Evolutionary conservation across 2,329 filamentous ascomycete species (phyloP).

Genomic region (Xylaria sp.): DNA sequence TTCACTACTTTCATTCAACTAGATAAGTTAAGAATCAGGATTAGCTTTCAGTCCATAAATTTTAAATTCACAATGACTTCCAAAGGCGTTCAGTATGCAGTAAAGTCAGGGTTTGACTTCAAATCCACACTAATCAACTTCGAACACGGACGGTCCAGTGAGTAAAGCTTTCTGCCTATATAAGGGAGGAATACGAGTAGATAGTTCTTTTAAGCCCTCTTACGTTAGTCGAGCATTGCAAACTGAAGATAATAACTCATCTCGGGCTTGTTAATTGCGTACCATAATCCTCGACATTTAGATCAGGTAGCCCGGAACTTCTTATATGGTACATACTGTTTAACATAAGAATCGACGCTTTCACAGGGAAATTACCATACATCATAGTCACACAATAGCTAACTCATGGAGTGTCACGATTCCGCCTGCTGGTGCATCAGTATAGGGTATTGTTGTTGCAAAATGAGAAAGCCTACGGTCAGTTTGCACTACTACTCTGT

Average conservation of each 20-base stretch:
- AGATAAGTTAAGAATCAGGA: not conserved
- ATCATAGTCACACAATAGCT: too few species aligned
- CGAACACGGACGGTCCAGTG: not conserved
- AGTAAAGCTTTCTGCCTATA: not conserved
- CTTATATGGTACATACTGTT: too few species aligned
- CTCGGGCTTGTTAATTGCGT: too few species aligned
- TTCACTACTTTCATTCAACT: too few species aligned
- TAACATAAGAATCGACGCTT: too few species aligned
- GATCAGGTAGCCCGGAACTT: too few species aligned
- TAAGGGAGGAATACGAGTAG: not conserved
- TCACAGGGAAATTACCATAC: too few species aligned
- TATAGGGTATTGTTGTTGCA: not conserved
- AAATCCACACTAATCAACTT: not conserved
- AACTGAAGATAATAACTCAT: too few species aligned
- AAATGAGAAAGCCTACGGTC: not conserved
- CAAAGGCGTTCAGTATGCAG: not conserved
- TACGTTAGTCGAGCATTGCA: too few species aligned
- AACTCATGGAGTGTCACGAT: not conserved
- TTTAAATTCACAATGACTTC: not conserved
- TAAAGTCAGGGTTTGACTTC: not conserved
- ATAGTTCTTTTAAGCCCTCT: too few species aligned
- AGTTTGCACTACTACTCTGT: not conserved
- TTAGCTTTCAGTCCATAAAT: not conserved
- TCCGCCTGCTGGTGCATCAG: not conserved
- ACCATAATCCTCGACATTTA: too few species aligned